Evolutionary conservation across 2,329 filamentous ascomycete genomes (phyloP).

Genomic region (Monosporascus sp.): DNA sequence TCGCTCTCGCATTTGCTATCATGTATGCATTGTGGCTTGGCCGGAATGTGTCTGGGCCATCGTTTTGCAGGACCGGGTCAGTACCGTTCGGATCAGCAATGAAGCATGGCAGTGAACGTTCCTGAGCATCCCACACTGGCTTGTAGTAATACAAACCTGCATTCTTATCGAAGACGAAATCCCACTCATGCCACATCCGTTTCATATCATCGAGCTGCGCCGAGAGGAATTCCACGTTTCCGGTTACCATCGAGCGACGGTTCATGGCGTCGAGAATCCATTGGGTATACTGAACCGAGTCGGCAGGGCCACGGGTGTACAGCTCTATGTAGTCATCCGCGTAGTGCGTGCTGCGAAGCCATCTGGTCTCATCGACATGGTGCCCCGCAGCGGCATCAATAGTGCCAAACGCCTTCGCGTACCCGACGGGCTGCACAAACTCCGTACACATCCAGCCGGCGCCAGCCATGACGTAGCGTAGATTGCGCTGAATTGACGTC

Average conservation of each 20-base stretch:
- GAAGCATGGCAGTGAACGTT: constrained; percentile 35
- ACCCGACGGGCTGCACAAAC: constrained; percentile 36
- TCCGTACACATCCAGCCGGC: constrained; percentile 38
- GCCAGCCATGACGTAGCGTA: constrained; percentile 32
- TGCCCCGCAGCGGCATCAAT: constrained; percentile 32
- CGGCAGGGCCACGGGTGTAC: constrained; percentile 31
- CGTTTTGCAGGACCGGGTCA: constrained; percentile 23
- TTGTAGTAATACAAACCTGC: constrained; percentile 37
- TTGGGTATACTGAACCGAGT: constrained; percentile 31
- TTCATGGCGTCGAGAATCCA: constrained; percentile 31
- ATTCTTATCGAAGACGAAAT: constrained; percentile 27
- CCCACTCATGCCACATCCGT: constrained; percentile 33
- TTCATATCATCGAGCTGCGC: constrained; percentile 36
- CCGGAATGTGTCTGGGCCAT: constrained; percentile 36
- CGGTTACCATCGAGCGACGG: constrained; percentile 32
- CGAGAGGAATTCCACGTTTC: constrained; percentile 29
- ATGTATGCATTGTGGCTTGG: constrained; percentile 40
- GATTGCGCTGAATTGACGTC: constrained; percentile 35
- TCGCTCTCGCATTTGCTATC: constrained; percentile 35
- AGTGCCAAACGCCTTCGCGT: constrained; percentile 25
- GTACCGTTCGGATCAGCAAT: constrained; percentile 28
- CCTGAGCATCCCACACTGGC: constrained; percentile 38
- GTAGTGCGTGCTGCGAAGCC: constrained; percentile 33
- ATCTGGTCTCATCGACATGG: constrained; percentile 33
- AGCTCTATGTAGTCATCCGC: constrained; percentile 33